These are phyloP conservation scores for Camellia japonica DNA, from an alignment of 148 eudicot species.

Conservation along the genomic window DNA sequence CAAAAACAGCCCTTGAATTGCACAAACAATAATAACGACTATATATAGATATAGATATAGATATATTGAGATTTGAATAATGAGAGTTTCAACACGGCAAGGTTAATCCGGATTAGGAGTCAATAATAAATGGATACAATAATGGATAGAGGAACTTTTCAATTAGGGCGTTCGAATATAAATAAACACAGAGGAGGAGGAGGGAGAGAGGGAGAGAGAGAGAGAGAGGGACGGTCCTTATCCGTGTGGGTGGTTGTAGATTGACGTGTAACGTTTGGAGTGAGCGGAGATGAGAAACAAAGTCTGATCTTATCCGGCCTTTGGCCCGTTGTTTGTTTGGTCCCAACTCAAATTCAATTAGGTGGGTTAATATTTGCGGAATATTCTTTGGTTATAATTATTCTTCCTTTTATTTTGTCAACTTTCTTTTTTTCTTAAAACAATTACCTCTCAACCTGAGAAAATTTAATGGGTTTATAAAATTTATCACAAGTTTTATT, in stretches of 20 bases:
- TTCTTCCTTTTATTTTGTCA: too few species aligned
- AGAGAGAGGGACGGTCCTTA: not conserved
- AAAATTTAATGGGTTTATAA: too few species aligned
- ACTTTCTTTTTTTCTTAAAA: too few species aligned
- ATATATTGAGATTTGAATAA: not conserved
- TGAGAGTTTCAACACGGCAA: not conserved
- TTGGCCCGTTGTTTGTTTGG: not conserved
- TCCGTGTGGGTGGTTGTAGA: not conserved
- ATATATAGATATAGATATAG: not conserved
- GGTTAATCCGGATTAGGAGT: not conserved
- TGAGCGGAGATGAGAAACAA: not conserved
- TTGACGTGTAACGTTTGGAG: not conserved
- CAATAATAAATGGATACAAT: not conserved
- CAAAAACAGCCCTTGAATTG: conserved; percentile 35
- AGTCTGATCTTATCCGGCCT: not conserved
- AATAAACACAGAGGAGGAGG: too few species aligned
- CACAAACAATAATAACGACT: too few species aligned
- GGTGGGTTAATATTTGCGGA: too few species aligned
- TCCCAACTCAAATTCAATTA: too few species aligned
- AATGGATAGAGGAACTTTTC: too few species aligned
- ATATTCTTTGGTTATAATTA: too few species aligned
- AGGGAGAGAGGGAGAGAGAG: not conserved
- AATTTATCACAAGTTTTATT: too few species aligned
- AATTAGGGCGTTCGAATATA: too few species aligned
- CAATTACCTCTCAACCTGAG: too few species aligned